phyloP scores from a whole-genome alignment of 139 green algal species.

The Haematococcus lacustris region DNA sequence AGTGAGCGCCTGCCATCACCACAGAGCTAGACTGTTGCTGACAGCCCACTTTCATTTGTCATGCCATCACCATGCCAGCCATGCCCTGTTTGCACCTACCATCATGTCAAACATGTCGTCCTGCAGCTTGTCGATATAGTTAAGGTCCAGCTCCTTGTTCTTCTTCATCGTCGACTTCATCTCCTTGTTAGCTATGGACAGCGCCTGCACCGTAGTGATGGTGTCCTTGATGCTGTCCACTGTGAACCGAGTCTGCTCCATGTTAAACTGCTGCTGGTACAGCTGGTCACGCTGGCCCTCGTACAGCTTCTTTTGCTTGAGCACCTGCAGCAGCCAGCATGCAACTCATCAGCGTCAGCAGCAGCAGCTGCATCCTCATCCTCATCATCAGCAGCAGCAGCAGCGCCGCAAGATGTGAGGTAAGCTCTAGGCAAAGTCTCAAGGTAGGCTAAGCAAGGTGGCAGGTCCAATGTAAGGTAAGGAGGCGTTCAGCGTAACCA shows the following conservation, averaged over 20 bases:
- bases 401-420: no score
- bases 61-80: no score
- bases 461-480: no score
- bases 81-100: conserved; percentile 49
- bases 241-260: conserved; percentile 83
- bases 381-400: no score
- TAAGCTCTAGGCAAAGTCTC: no score
- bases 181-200: conserved; percentile 78
- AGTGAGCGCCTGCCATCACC: no score
- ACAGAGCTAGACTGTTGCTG: no score
- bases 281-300: conserved; percentile 91
- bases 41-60: no score
- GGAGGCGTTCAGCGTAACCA: no score
- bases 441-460: no score
- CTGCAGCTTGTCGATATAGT: conserved; percentile 91
- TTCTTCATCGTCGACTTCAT: conserved; percentile 80
- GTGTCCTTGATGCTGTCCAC: conserved; percentile 59
- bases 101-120: conserved; percentile 93
- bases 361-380: neutral
- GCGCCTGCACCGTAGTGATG: conserved; percentile 36
- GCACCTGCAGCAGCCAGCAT: no score
- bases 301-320: conserved; percentile 95
- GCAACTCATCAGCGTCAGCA: no score
- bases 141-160: conserved; percentile 87
- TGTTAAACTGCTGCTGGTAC: conserved; percentile 92